A percentile compares a stretch with the other conserved stretches of the same genome.
Conservation (phyloP, 331 rosid species). For the Prunus yedoensis region DNA sequence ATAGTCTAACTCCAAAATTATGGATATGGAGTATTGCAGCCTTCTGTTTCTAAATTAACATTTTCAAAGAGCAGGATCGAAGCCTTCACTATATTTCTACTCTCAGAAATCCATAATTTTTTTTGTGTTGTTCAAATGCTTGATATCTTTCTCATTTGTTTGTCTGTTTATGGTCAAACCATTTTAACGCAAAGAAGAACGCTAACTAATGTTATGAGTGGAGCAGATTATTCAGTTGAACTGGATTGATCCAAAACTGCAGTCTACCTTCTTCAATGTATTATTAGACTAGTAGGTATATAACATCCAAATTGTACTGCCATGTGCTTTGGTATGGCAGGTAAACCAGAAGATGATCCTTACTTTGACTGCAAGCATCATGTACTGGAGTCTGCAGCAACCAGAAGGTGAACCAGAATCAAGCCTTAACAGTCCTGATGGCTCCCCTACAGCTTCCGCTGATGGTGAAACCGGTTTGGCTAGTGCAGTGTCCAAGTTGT, state of each 20-base stretch:
- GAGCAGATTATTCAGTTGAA: not conserved
- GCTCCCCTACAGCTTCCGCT: slow-evolving; percentile 33
- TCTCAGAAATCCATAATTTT: not conserved
- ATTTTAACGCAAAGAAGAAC: not conserved
- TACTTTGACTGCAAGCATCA: slow-evolving; percentile 84
- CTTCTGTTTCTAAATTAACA: slow-evolving; percentile 4
- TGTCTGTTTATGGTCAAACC: not conserved
- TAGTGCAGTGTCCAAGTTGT: slow-evolving; percentile 45
- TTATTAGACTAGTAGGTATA: not conserved
- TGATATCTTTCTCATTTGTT: not conserved
- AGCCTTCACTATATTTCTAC: not conserved
- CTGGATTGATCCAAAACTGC: not conserved
- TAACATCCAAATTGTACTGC: slow-evolving; percentile 1
- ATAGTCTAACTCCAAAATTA: not conserved
- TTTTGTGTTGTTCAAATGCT: slow-evolving; percentile 9
- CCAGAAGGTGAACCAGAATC: slow-evolving; percentile 41
- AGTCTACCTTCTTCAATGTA: not conserved
- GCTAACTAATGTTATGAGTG: not conserved
- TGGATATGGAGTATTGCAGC: not conserved
- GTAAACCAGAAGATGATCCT: slow-evolving; percentile 99
- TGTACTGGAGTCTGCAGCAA: slow-evolving; percentile 94
- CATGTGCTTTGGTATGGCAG: slow-evolving; percentile 42
- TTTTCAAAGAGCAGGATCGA: slow-evolving; percentile 8
- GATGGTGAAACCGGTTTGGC: slow-evolving; percentile 42
- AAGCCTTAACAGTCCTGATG: slow-evolving; percentile 20